phyloP scores from a whole-genome alignment of 257 asterid genomes.

The Lycium ferocissimum region DNA sequence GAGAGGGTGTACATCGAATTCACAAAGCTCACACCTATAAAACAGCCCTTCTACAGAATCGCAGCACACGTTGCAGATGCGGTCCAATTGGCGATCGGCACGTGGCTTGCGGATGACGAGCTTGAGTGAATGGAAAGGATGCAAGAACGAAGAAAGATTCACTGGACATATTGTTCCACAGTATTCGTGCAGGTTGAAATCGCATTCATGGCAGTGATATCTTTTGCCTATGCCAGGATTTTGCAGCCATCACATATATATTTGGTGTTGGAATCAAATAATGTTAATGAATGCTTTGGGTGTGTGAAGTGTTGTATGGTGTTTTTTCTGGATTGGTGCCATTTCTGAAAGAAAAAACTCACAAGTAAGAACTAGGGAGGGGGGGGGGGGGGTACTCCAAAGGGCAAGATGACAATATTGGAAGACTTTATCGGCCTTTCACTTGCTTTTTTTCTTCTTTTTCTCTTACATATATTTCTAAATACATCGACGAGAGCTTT shows the following conservation, averaged over 20 bases:
- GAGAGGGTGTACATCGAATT: slow-evolving; percentile 57
- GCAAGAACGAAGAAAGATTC: slow-evolving; percentile 34
- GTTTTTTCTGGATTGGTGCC: slow-evolving; percentile 39
- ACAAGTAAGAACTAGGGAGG: no score
- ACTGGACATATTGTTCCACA: slow-evolving; percentile 58
- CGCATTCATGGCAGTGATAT: slow-evolving; percentile 49
- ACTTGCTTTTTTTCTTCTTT: background rate
- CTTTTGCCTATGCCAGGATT: slow-evolving; percentile 48
- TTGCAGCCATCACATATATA: slow-evolving; percentile 54
- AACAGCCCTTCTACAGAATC: slow-evolving; percentile 59
- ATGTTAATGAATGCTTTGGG: slow-evolving; percentile 40
- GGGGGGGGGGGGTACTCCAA: no score
- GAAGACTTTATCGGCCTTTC: background rate
- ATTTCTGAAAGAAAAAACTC: no score
- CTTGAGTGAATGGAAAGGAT: slow-evolving; percentile 32
- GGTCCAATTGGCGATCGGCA: slow-evolving; percentile 25
- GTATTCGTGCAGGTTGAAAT: slow-evolving; percentile 56
- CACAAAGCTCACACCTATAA: slow-evolving; percentile 55
- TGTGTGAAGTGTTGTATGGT: slow-evolving; percentile 49
- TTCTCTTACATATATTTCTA: background rate
- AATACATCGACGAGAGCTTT: no score
- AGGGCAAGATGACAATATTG: background rate
- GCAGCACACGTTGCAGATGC: slow-evolving; percentile 48
- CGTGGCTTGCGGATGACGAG: slow-evolving; percentile 38
- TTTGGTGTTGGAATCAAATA: slow-evolving; percentile 20